Conservation (phyloP, 2,329 filamentous ascomycete genomes). For the Chaetomiaceae sp. region DNA sequence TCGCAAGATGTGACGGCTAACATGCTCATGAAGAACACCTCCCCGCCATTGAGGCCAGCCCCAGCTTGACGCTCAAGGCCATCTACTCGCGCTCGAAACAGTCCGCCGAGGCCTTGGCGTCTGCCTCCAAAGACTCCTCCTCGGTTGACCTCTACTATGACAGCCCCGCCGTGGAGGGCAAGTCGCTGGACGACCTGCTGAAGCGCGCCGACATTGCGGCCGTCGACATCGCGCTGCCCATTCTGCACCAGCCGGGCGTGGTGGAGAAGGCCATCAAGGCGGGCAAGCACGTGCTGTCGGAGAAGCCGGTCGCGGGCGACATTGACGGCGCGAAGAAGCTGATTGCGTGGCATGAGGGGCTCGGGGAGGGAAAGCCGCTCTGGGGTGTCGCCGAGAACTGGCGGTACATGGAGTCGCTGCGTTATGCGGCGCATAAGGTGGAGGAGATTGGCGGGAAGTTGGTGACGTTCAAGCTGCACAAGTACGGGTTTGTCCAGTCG, state of each 20-base stretch:
- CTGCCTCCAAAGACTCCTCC: constrained; percentile 20
- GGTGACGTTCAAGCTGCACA: constrained; percentile 36
- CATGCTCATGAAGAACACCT: constrained; percentile 27
- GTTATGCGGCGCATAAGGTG: constrained; percentile 23
- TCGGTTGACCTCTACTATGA: constrained; percentile 52
- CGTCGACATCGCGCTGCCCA: constrained; percentile 59
- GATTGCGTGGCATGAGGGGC: constrained; percentile 29
- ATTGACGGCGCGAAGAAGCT: constrained; percentile 27
- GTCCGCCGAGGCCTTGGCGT: constrained; percentile 46
- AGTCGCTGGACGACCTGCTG: constrained; percentile 48
- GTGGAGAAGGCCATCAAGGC: constrained; percentile 56
- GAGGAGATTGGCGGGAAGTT: constrained; percentile 28
- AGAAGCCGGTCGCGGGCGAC: constrained; percentile 64
- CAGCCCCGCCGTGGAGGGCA: constrained; percentile 41
- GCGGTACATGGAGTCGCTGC: constrained; percentile 46
- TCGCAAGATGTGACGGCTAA: no score
- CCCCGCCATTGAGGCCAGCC: constrained; percentile 54
- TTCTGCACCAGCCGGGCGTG: constrained; percentile 53
- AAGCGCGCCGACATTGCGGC: constrained; percentile 49
- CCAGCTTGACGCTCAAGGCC: constrained; percentile 53
- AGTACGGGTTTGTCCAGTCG: constrained; percentile 40
- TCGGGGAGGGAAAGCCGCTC: constrained; percentile 30
- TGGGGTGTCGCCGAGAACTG: constrained; percentile 70
- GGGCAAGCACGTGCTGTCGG: constrained; percentile 65
- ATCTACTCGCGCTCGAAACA: constrained; percentile 60